Base-by-base conservation (phyloP, 129 eudicot genomes). In the Arctium lappa region DNA sequence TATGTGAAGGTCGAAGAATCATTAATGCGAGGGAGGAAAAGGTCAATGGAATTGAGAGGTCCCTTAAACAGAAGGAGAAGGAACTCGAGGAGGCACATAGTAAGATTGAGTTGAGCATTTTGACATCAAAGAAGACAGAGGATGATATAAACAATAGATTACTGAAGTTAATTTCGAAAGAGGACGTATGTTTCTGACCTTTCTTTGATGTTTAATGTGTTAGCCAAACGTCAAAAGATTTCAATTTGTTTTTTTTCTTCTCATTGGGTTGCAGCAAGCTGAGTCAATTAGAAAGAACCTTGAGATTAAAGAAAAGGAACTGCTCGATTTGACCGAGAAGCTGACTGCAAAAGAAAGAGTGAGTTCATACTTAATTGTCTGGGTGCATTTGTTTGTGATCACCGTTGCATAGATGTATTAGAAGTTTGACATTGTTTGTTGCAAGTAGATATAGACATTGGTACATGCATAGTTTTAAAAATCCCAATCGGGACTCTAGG, bases 291-390 rank as follows among this genome's bases (percentile, higher is more conserved):
- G 79, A 85, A 86, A 71, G 77, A 79, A 82, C 73, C 77, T 96
- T 69, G 94, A 88, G 88, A 79, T 10, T 71, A 93, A 89, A 87
- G 97, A 91, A 74, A 87, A 91, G 84, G 91, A 93, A 37, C 81
- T 93, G 72, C 85, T 37, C 22, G 87, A 76, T 73, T 68, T 89
- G 86, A 78, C 88, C n/a, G 94, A 91, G 81, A 91, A 84, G 82
- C 88, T 96, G 73, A 81, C 79, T 75, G 76, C 88, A 53, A 90
- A 90, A 88, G 99, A 96, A 86, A 84, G 75, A 79, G 99, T 96
- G 85, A 90, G 98, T 89, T 74, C 34, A 8, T 36, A 69, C 79
- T 68, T 65, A 30, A 73, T 11, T 80, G 9, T 46, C 33, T 73
- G 50, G 37, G 12, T 38, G 15, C 30, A 72, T 72, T 5, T 72